Percentiles rank a stretch among this genome's conserved stretches.
Conservation (phyloP, 169 alveolate genomes). For the Eimeria necatrix region DNA sequence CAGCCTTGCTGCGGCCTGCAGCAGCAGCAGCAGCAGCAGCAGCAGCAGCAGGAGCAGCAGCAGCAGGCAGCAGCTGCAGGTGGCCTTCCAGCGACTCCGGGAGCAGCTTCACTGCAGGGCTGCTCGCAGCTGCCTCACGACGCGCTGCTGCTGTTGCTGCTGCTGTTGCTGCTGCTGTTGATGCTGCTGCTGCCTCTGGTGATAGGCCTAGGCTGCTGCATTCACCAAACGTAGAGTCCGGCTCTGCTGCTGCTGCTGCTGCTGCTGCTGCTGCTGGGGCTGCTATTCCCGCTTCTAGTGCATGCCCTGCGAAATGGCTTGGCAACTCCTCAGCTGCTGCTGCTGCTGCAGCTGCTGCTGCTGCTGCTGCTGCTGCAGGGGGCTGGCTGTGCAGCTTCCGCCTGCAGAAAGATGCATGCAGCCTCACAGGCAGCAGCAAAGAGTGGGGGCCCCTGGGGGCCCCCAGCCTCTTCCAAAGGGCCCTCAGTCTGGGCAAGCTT, state of each 20-base stretch:
- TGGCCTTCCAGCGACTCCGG: background rate
- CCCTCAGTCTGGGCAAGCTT: background rate
- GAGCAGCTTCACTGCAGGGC: background rate
- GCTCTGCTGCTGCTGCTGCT: no score
- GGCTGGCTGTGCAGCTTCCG: background rate
- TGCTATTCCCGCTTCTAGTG: no score
- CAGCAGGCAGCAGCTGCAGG: background rate
- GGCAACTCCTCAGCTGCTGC: background rate
- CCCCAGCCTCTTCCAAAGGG: background rate
- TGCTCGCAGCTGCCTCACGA: background rate
- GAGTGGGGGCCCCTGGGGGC: background rate
- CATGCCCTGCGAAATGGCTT: no score
- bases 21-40: constrained; percentile 36
- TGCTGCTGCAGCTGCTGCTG: constrained; percentile 15
- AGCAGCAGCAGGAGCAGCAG: constrained; percentile 24
- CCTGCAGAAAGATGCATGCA: background rate
- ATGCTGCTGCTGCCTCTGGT: background rate
- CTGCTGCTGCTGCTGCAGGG: constrained; percentile 42
- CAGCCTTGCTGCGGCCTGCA: background rate
- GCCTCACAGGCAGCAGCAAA: constrained; percentile 17
- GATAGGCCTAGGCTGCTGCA: no score
- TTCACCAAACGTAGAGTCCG: no score
- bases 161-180: constrained; percentile 24
- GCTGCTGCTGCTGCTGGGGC: no score
- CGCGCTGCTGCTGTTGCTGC: constrained; percentile 38